phyloP scores from a whole-genome alignment of 2,329 filamentous ascomycete genomes.

The Diplodia scrobiculata region DNA sequence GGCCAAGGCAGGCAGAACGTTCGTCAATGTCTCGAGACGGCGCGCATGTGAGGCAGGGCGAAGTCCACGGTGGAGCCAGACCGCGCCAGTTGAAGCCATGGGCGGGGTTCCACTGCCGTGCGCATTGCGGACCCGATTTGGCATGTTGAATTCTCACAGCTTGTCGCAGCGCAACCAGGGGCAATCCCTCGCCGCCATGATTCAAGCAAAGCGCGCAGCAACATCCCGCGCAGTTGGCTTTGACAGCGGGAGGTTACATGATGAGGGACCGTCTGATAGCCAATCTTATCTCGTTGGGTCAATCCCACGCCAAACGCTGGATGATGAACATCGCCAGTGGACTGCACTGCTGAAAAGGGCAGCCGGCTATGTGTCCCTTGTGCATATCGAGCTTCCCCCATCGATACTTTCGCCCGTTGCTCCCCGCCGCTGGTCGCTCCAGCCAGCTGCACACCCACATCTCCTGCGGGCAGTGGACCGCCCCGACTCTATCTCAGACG shows the following conservation, averaged over 20 bases:
- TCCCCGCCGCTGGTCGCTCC: too few relatives aligned
- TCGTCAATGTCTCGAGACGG: background rate
- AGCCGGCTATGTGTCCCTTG: background rate
- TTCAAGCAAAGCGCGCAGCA: background rate
- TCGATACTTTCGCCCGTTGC: background rate
- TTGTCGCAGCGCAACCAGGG: background rate
- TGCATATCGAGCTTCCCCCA: conserved; percentile 2
- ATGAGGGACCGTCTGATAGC: background rate
- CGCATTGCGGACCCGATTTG: conserved; percentile 2
- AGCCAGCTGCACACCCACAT: background rate
- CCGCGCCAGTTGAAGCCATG: background rate
- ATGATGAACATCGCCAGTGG: too few relatives aligned
- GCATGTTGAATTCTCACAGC: background rate
- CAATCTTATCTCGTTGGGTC: background rate
- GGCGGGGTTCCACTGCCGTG: background rate
- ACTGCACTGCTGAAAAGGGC: background rate
- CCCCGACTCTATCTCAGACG: background rate
- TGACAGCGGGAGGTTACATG: background rate
- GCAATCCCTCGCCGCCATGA: background rate
- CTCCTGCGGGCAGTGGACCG: background rate
- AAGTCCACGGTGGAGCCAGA: too few relatives aligned
- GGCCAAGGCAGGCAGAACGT: background rate
- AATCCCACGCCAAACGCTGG: background rate
- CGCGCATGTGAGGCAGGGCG: too few relatives aligned
- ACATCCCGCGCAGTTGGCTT: background rate